Percentiles rank a stretch among this genome's conserved stretches.
phyloP scores from a whole-genome alignment of 164 flowering plant genomes.

The Vitis riparia region DNA sequence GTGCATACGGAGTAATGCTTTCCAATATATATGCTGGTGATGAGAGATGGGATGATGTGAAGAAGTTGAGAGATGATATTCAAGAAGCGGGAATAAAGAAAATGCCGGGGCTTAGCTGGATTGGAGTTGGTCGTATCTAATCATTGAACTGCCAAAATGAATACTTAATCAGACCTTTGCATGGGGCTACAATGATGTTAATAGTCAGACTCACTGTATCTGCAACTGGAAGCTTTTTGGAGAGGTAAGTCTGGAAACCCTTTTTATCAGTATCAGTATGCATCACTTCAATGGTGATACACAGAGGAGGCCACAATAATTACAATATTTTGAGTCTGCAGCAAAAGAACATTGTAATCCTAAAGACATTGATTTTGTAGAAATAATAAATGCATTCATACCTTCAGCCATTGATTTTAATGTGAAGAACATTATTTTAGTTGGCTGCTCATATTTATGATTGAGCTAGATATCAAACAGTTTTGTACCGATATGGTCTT shows the following conservation, averaged over 20 bases:
- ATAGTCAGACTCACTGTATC: no score
- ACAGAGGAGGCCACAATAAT: no score
- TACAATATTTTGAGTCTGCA: no score
- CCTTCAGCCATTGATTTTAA: neutral
- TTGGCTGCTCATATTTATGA: neutral
- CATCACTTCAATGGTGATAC: no score
- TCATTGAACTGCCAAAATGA: no score
- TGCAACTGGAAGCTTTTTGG: no score
- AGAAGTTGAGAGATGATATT: slow-evolving; percentile 49
- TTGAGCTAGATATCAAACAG: neutral
- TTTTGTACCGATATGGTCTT: neutral
- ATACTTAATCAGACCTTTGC: no score
- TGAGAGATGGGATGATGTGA: slow-evolving; percentile 73
- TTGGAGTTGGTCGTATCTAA: slow-evolving; percentile 6
- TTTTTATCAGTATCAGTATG: no score
- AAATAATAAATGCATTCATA: neutral
- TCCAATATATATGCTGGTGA: slow-evolving; percentile 67
- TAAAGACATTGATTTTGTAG: neutral
- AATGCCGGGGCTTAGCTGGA: slow-evolving; percentile 67
- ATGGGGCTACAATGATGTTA: no score
- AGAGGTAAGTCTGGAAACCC: no score
- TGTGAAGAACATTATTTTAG: neutral
- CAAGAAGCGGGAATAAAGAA: slow-evolving; percentile 31
- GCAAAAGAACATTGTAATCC: neutral
- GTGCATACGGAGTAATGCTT: slow-evolving; percentile 66